phyloP scores from a whole-genome alignment of 2,329 filamentous ascomycete species.

The Colletotrichum sp. region DNA sequence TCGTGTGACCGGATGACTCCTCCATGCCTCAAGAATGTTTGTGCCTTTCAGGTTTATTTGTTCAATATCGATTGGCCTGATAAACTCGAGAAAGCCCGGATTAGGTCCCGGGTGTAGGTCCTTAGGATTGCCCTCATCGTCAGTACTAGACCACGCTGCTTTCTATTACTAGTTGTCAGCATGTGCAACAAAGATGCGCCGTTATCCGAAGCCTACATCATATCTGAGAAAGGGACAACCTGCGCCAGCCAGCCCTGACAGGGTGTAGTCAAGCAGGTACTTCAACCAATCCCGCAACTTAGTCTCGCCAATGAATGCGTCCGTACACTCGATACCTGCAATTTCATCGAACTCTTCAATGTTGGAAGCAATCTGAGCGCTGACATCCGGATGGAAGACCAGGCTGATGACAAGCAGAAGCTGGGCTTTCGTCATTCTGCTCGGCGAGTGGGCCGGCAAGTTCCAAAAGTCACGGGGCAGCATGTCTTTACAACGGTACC shows the following conservation, averaged over 20 bases:
- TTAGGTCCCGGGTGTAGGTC: rapidly evolving
- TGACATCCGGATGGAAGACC: not conserved
- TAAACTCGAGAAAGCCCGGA: not conserved
- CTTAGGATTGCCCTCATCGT: not conserved
- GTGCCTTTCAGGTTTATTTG: not conserved
- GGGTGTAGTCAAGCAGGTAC: not conserved
- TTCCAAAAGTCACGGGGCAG: not conserved
- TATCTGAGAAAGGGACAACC: not conserved
- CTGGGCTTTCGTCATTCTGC: not conserved
- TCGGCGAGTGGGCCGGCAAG: not conserved
- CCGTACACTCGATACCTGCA: not conserved
- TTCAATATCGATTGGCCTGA: not conserved
- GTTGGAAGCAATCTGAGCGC: not conserved
- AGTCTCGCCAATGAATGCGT: not conserved
- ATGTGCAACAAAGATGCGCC: not conserved
- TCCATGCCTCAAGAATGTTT: not conserved
- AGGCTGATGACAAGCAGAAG: not conserved
- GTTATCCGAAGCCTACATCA: not conserved
- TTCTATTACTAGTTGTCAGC: not conserved
- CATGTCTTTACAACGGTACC: not conserved
- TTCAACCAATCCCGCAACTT: rapidly evolving
- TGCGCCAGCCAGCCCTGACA: not conserved
- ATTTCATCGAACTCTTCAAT: not conserved
- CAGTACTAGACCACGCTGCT: not conserved
- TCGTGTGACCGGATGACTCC: not conserved